Percentiles rank a stretch among this genome's conserved stretches.
These are phyloP conservation scores for Gossypium ekmanianum DNA, from an alignment of 345 rosid genomes.

Conservation along the genomic window DNA sequence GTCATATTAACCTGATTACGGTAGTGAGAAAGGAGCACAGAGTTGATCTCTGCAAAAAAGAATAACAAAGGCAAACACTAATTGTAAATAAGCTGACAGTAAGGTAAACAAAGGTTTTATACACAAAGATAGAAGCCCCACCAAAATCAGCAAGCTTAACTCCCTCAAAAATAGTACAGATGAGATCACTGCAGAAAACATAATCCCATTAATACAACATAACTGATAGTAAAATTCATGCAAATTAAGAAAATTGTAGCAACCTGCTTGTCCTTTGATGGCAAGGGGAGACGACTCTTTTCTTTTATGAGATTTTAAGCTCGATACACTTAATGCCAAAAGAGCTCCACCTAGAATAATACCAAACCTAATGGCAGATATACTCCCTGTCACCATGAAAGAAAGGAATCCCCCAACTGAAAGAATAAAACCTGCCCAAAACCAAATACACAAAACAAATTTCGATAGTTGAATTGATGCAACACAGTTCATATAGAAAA, in stretches of 20 bases:
- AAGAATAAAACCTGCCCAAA: conserved; percentile 65
- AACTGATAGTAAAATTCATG: neutral
- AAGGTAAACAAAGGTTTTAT: neutral
- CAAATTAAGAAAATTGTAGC: conserved; percentile 21
- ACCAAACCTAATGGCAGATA: conserved; percentile 89
- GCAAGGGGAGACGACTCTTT: conserved; percentile 43
- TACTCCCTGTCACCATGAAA: conserved; percentile 87
- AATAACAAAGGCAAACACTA: neutral
- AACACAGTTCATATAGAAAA: neutral
- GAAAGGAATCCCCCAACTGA: conserved; percentile 71
- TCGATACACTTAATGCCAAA: conserved; percentile 66
- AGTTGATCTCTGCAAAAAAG: conserved; percentile 48
- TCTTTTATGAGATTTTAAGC: conserved; percentile 55
- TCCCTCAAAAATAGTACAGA: conserved; percentile 67
- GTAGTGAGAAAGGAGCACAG: conserved; percentile 34
- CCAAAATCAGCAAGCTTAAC: conserved; percentile 50
- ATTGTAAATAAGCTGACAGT: neutral
- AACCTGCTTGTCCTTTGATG: conserved; percentile 91
- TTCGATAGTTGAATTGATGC: neutral
- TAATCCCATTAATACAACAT: neutral
- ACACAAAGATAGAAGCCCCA: conserved; percentile 17
- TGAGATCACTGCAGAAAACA: conserved; percentile 57
- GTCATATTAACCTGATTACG: conserved; percentile 46
- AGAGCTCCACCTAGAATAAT: conserved; percentile 78
- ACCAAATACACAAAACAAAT: neutral